Base-by-base conservation (phyloP, 1,284 basidiomycete genomes). In the Agroathelia rolfsii region DNA sequence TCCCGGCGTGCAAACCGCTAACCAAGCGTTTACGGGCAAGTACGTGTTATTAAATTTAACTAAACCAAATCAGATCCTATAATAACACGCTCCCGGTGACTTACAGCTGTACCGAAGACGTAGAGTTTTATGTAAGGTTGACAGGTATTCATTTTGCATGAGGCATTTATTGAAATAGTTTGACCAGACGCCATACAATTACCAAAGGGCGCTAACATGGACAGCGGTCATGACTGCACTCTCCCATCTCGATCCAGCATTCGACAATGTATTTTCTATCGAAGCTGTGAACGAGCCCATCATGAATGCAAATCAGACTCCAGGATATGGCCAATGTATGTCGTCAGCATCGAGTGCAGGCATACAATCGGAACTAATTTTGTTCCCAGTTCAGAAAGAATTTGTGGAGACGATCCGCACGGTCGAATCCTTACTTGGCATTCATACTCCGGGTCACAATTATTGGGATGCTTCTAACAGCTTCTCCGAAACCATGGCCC, bases 271-370 rank as follows among this genome's bases (percentile, higher is more conserved):
- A n/a, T 76, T 76, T 32, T 59, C 75, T 0, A 79, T 86, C 20
- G 66, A 85, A 45, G 81, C 81, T 1, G 62, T 81, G 25, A 86
- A 86, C 42, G 83, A 86, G 40, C 79, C 79, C 0, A 71, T 79
- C 41, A 76, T 72, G 75, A 55, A 84, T 46, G 74, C 77, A 2
- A 50, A 40, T 6, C 50, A 62, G 39, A 84, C 81, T 1, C 81
- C 81, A 0, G 69, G 63, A 12, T 76, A 77, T 32, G 81, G 81
- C 13, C 59, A 64, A 28, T 85, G 79, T 83, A 49, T 24, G 62
- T 43, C 15, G 4, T 21, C 21, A 23, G 2, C 24, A 26, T 27
- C 24, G 6, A 6, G 20, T 3, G 16, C 26, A 30, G 28, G 35
- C 31, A 10, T 26, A 3, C 24, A 20, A 24, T 11, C 13, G 29